These are phyloP conservation scores for Domatiomyces catenatus DNA, from an alignment of 2,329 filamentous ascomycete genomes.

Conservation along the genomic window DNA sequence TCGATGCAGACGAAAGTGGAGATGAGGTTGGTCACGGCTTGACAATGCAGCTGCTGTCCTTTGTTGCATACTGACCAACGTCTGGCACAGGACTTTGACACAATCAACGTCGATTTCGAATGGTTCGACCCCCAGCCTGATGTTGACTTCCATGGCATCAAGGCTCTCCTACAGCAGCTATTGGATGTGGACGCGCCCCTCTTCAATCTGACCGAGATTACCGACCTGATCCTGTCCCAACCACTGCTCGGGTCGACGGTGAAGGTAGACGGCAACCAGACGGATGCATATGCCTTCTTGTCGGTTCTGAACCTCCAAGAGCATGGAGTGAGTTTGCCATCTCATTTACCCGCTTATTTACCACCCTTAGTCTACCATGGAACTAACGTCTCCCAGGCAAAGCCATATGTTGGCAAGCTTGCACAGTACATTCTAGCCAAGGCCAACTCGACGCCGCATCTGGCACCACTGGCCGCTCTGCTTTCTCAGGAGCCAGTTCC, in stretches of 20 bases:
- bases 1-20: constrained; percentile 14
- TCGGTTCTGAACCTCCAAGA: constrained; percentile 71
- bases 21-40: constrained; percentile 22
- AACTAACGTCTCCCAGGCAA: constrained; percentile 34
- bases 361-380: constrained; percentile 1
- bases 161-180: constrained; percentile 76
- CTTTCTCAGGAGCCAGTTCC: constrained; percentile 37
- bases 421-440: constrained; percentile 53
- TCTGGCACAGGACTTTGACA: constrained; percentile 59
- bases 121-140: constrained; percentile 91
- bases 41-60: not conserved
- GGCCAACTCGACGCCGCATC: constrained; percentile 36
- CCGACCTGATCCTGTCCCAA: constrained; percentile 76
- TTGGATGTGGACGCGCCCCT: constrained; percentile 75
- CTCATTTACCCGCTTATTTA: too few relatives aligned
- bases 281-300: constrained; percentile 81
- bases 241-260: constrained; percentile 82
- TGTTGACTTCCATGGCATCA: constrained; percentile 89
- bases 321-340: constrained; percentile 44
- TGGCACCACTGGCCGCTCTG: constrained; percentile 44
- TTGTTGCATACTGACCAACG: constrained; percentile 1
- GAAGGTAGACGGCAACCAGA: constrained; percentile 90
- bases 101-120: constrained; percentile 92
- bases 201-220: constrained; percentile 73
- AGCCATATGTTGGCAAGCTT: constrained; percentile 55